Evolutionary conservation across 345 rosid genomes (phyloP).

Genomic region (Eucalyptus marginata): DNA sequence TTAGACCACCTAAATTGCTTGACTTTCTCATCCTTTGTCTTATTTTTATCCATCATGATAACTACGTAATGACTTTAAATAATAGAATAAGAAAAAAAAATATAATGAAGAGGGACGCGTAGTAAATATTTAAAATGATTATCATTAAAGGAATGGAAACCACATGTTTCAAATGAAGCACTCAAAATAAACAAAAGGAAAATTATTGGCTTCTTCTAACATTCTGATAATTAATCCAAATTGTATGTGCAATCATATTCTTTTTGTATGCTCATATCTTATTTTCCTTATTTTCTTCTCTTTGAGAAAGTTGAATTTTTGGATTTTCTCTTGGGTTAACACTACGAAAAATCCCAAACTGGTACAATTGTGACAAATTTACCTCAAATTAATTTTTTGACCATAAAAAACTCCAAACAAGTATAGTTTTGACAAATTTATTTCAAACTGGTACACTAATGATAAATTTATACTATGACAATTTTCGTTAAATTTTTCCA

Average conservation of each 20-base stretch:
- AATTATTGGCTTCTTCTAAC: neutral
- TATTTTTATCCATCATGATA: too few relatives aligned
- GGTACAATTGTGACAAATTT: rapidly evolving
- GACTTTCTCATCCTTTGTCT: too few relatives aligned
- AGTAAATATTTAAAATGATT: neutral
- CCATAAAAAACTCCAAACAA: rapidly evolving
- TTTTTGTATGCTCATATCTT: neutral
- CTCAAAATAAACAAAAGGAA: too few relatives aligned
- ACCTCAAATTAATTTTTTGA: too few relatives aligned
- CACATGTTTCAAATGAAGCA: neutral
- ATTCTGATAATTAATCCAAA: neutral
- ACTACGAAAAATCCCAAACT: rapidly evolving
- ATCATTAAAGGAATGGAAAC: too few relatives aligned
- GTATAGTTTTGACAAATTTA: too few relatives aligned
- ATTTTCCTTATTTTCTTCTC: neutral
- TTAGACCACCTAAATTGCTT: too few relatives aligned
- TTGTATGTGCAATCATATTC: neutral
- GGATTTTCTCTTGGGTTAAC: too few relatives aligned
- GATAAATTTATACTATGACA: too few relatives aligned
- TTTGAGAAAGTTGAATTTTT: neutral
- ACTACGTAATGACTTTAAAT: too few relatives aligned
- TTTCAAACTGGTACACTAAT: rapidly evolving
- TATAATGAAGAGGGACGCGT: neutral
- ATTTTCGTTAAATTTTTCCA: too few relatives aligned
- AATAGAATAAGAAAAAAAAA: too few relatives aligned